These are phyloP conservation scores for Viola pubescens DNA, from an alignment of 441 rosid genomes.

Conservation along the genomic window DNA sequence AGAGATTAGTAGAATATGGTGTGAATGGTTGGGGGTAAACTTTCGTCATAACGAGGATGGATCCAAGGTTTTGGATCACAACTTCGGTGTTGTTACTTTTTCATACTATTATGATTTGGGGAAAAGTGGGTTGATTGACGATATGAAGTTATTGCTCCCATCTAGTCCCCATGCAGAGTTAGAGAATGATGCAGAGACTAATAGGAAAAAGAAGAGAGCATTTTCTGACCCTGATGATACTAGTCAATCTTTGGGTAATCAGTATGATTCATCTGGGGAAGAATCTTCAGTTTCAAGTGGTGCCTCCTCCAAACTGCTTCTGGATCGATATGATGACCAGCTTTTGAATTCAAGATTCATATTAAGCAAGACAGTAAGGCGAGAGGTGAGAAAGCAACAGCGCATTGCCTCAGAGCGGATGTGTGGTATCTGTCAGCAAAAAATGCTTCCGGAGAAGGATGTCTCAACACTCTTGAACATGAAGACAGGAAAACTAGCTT, in stretches of 20 bases:
- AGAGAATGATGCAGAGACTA: conserved; percentile 31
- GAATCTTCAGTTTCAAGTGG: conserved; percentile 44
- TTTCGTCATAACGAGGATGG: conserved; percentile 27
- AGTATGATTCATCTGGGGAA: conserved; percentile 62
- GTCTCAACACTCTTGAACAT: conserved; percentile 66
- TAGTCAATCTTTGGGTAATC: conserved; percentile 52
- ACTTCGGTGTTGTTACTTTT: conserved; percentile 71
- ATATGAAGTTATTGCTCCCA: conserved; percentile 46
- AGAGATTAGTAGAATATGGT: conserved; percentile 65
- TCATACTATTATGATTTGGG: conserved; percentile 59
- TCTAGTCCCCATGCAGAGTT: conserved; percentile 29
- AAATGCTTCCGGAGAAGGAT: conserved; percentile 83
- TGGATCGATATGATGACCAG: conserved; percentile 49
- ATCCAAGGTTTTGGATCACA: conserved; percentile 43
- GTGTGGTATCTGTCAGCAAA: conserved; percentile 90
- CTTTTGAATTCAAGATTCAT: conserved; percentile 43
- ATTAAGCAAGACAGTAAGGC: conserved; percentile 51
- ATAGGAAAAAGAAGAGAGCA: conserved; percentile 60
- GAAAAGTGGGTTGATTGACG: conserved; percentile 53
- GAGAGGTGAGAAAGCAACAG: conserved; percentile 75
- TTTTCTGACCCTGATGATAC: conserved; percentile 82
- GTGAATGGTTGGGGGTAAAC: conserved; percentile 77
- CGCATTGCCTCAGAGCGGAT: conserved; percentile 70
- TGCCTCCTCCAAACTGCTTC: conserved; percentile 37
- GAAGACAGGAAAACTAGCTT: conserved; percentile 75